Base-by-base conservation (phyloP, 129 eudicot genomes). In the Flaveria brownii region DNA sequence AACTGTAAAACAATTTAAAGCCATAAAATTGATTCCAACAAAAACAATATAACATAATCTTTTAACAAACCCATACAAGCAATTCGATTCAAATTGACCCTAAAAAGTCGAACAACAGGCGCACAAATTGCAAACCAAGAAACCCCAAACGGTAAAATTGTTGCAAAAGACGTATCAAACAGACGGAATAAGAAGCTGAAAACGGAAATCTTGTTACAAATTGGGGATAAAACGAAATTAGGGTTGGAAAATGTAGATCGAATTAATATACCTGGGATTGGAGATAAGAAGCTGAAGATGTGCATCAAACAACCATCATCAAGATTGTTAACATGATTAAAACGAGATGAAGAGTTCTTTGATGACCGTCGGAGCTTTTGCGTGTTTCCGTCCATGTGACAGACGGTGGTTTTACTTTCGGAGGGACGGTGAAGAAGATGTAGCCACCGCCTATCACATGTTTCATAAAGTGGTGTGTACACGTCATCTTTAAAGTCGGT, bases 291-390 rank as follows among this genome's bases (percentile, higher is more conserved):
- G 77, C 93, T 93, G 78, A 93, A 88, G 82, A 93, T 93, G 65
- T 88, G 97, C 98, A 93, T 93, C 22, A 93, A 88, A 77, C 98
- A 93, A 49, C 97, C 98, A 77, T 93, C 98, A 60, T 93, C 98
- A 22, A 91, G 87, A 80, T 70, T 83, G 78, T 88, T 91, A 1
- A 91, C 77, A 49, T 81, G 77, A 17, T 90, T 66, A 76, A 64
- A 39, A 46, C 39, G 68, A 28, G 76, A 76, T 1, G 80, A 62
- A 8, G 50, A 45, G 8, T 45, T 9, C 13, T 45, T 45, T 45
- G 50, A 45, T 16, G 66, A 69, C 9, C 22, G 30, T 52, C 61
- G 82, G 71, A 65, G 68, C 65, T 81, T 81, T 17, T 46, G 70
- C 42, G 47, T 56, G 59, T 54, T 73, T 63, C 57, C 76, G 22